Base-by-base conservation (phyloP, 345 rosid species). In the Aurinia saxatilis region DNA sequence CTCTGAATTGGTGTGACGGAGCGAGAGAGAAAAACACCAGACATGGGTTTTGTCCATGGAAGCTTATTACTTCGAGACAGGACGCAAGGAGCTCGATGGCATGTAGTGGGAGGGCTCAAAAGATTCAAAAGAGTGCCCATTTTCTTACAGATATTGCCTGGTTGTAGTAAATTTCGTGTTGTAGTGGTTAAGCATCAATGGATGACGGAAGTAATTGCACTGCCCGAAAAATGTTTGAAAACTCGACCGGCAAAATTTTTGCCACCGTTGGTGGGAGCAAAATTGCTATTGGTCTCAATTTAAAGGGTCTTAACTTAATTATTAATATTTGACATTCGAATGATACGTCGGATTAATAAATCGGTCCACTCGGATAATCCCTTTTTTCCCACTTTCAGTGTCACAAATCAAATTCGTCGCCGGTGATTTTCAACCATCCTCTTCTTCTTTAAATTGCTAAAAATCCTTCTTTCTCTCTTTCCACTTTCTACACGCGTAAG, bases 51-150 rank as follows among this genome's bases (percentile, higher is more conserved):
- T 27, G 60, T 8, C 76, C 42, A 68, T 56, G 50, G 38, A 29
- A 57, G 16, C 27, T 67, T 44, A 3, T 52, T 65, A 33, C 54
- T 63, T 63, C 10, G 77, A 23, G 67, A 45, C 35, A 73, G 39
- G 51, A 75, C 71, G 47, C 69, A 73, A 16, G 71, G 70, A 27
- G 59, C 25, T 60, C 68, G 46, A 63, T 66, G 52, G 49, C 50
- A 55, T 27, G 73, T 17, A 33, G 9, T 70, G 15, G 75, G 63
- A 21, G 75, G 63, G 71, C 51, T 77, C 51, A 39, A 49, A 41
- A 66, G 50, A 73, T 75, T 70, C 50, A 62, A 41, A 45, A 50
- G 65, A 34, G 82, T 23, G 11, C 71, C 77, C 79, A 84, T 82
- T 16, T 50, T 21, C 25, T 8, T 17, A 11, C 47, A 33, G 12